These are phyloP conservation scores for Sonneratia caseolaris DNA, from an alignment of 345 rosid genomes.

Conservation along the genomic window DNA sequence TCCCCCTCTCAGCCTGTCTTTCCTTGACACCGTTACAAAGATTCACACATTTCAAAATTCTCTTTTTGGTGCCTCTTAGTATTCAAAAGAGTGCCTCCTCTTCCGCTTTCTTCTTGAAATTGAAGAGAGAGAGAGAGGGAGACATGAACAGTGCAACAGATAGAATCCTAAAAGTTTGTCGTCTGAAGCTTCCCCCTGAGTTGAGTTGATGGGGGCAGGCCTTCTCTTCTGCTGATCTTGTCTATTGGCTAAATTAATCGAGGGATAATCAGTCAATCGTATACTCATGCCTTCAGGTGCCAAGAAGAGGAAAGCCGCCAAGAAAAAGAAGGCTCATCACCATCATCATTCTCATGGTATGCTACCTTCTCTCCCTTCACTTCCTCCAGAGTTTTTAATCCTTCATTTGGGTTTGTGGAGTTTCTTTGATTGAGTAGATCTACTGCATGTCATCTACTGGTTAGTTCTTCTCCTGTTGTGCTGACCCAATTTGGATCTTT, in stretches of 20 bases:
- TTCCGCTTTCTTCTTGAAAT: no score
- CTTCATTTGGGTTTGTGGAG: not conserved
- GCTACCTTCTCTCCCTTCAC: constrained; percentile 19
- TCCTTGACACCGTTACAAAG: no score
- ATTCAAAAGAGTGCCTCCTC: no score
- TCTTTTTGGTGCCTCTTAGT: no score
- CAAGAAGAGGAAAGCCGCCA: constrained; percentile 85
- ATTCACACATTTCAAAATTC: no score
- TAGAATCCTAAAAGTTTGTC: no score
- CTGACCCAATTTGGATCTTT: not conserved
- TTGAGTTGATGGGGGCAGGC: no score
- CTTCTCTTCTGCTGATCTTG: not conserved
- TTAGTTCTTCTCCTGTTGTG: not conserved
- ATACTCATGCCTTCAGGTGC: constrained; percentile 76
- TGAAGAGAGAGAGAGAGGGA: no score
- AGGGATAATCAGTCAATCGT: not conserved
- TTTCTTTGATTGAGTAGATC: not conserved
- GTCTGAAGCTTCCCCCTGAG: no score
- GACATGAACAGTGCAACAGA: no score
- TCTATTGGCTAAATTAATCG: not conserved
- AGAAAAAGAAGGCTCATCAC: constrained; percentile 61
- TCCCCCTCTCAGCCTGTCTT: no score
- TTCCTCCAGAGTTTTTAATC: not conserved
- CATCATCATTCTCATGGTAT: constrained; percentile 21
- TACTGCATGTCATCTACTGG: not conserved